Conservation (phyloP, 768 basidiomycete species). For the Phylloporus sp. region DNA sequence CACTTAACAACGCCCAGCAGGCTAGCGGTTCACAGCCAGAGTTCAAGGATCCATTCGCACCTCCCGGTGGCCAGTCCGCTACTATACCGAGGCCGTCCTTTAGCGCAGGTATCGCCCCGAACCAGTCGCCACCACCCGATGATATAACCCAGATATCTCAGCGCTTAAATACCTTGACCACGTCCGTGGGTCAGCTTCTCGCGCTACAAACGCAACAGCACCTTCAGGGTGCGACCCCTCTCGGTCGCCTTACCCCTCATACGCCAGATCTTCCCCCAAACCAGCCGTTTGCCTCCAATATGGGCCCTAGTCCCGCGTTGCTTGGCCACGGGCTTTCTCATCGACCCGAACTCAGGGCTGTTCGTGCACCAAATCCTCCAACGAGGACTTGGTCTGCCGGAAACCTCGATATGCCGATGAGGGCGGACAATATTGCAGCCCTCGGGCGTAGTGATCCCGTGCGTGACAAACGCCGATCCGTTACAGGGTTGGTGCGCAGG, state of each 20-base stretch:
- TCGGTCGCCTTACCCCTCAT: conserved; percentile 31
- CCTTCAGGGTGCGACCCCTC: conserved; percentile 42
- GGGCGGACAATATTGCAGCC: conserved; percentile 39
- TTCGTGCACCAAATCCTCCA: conserved; percentile 63
- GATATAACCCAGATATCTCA: conserved; percentile 75
- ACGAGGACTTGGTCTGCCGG: conserved; percentile 85
- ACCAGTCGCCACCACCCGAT: conserved; percentile 61
- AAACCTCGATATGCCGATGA: conserved; percentile 65
- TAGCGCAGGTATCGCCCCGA: conserved; percentile 64
- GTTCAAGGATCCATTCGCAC: conserved; percentile 78
- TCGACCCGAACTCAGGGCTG: conserved; percentile 58
- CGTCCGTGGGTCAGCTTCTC: conserved; percentile 81
- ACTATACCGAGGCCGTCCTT: conserved; percentile 56
- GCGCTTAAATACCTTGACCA: conserved; percentile 71
- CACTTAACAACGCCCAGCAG: conserved; percentile 32
- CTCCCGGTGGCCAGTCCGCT: conserved; percentile 31
- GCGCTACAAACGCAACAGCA: conserved; percentile 73
- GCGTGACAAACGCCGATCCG: conserved; percentile 74
- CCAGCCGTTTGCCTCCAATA: conserved; percentile 33
- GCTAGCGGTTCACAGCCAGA: conserved; percentile 49
- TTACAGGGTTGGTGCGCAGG: conserved; percentile 61
- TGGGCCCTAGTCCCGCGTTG: conserved; percentile 35
- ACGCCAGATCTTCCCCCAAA: conserved; percentile 44
- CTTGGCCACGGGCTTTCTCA: conserved; percentile 60
- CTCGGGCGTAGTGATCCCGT: conserved; percentile 36